phyloP scores from a whole-genome alignment of 2,329 filamentous ascomycete species.

The Cercospora brassicicola region DNA sequence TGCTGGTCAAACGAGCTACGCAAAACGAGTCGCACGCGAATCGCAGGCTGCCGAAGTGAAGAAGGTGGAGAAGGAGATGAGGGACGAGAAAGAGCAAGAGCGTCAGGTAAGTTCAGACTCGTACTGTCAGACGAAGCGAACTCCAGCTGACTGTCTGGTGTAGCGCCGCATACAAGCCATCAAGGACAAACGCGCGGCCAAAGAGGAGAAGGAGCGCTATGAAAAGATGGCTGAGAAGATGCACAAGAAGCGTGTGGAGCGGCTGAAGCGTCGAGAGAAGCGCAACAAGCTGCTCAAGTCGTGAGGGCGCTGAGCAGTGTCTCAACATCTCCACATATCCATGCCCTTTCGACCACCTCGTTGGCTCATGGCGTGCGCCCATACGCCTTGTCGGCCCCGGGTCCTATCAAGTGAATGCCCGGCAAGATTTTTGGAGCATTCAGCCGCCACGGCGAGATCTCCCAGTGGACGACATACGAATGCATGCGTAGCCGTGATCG shows the following conservation, averaged over 20 bases:
- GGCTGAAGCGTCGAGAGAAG: conserved; percentile 93
- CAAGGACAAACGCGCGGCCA: conserved; percentile 80
- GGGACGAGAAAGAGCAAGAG: conserved; percentile 90
- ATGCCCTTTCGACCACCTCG: background rate
- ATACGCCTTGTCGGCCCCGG: background rate
- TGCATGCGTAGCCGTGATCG: background rate
- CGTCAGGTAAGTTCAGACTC: conserved; percentile 62
- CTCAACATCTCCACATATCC: background rate
- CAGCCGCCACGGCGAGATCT: background rate
- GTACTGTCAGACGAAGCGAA: too few species aligned
- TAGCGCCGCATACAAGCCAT: conserved; percentile 76
- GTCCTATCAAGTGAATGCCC: background rate
- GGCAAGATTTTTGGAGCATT: background rate
- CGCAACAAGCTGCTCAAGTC: conserved; percentile 74
- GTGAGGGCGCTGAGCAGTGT: conserved; percentile 30
- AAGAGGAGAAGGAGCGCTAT: conserved; percentile 90
- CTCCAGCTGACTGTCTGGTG: conserved; percentile 22
- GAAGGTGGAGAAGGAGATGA: conserved; percentile 92
- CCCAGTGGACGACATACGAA: background rate
- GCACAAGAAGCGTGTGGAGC: conserved; percentile 92
- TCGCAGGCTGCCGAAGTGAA: conserved; percentile 74
- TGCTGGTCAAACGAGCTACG: conserved; percentile 74
- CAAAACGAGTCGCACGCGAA: conserved; percentile 70
- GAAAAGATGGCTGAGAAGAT: conserved; percentile 96
- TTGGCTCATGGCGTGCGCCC: background rate